Evolutionary conservation across 345 rosid genomes (phyloP).

Genomic region (Euphorbia lathyris): DNA sequence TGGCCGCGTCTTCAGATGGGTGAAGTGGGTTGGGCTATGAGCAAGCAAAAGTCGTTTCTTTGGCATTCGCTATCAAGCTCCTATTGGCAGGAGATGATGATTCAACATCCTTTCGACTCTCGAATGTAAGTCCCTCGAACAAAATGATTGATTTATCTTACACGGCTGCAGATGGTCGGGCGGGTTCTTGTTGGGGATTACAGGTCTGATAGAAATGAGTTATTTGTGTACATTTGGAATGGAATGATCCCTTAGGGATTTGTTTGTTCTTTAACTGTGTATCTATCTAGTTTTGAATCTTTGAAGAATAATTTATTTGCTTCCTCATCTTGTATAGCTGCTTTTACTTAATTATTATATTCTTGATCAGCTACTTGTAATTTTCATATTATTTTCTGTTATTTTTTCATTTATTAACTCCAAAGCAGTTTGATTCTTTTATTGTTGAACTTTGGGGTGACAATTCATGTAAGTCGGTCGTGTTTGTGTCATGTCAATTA

Average conservation of each 20-base stretch:
- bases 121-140: slow-evolving; percentile 7
- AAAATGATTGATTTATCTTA: slow-evolving; percentile 13
- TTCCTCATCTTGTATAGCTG: slow-evolving; percentile 26
- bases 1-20: slow-evolving; percentile 87
- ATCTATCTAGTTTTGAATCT: slow-evolving; percentile 28
- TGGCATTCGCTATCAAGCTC: slow-evolving; percentile 11
- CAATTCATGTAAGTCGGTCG: too few species aligned
- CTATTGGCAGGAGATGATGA: neutral
- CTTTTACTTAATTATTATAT: slow-evolving; percentile 10
- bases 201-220: slow-evolving; percentile 31
- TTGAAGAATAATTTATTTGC: slow-evolving; percentile 11
- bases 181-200: slow-evolving; percentile 18
- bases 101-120: slow-evolving; percentile 13
- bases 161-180: slow-evolving; percentile 19
- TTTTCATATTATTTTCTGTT: neutral
- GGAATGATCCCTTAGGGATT: slow-evolving; percentile 33
- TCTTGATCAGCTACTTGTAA: slow-evolving; percentile 10
- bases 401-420: neutral
- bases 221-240: slow-evolving; percentile 33
- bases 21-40: slow-evolving; percentile 95
- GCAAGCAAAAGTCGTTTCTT: neutral
- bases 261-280: slow-evolving; percentile 32
- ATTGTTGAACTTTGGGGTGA: too few species aligned
- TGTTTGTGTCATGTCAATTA: too few species aligned
- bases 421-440: too few species aligned